Percentiles rank a stretch among this genome's conserved stretches.
These are phyloP conservation scores for Mollisiaceae sp. DNA, from an alignment of 2,329 filamentous ascomycete genomes.

Conservation along the genomic window DNA sequence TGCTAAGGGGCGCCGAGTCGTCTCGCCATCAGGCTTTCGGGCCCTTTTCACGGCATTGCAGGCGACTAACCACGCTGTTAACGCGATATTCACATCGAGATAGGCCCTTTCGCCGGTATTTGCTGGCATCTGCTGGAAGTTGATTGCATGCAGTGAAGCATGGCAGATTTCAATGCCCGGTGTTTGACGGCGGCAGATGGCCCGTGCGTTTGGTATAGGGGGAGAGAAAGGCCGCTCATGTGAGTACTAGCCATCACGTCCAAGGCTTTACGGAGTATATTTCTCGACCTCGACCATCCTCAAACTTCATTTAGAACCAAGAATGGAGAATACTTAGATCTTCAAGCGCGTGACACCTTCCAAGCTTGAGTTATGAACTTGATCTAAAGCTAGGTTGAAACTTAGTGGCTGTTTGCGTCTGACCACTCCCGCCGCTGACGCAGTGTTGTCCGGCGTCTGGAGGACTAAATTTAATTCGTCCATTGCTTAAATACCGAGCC, in stretches of 20 bases:
- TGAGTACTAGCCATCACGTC: background rate
- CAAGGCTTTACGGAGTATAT: background rate
- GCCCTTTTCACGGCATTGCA: background rate
- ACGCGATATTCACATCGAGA: conserved; percentile 12
- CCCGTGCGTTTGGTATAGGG: background rate
- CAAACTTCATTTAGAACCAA: background rate
- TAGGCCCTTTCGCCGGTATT: background rate
- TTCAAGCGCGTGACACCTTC: background rate
- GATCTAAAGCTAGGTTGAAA: conserved; percentile 2
- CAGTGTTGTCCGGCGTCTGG: background rate
- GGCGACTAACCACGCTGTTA: background rate
- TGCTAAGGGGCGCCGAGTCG: background rate
- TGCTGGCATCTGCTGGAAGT: background rate
- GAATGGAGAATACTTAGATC: background rate
- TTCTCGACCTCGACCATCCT: background rate
- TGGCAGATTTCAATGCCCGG: background rate
- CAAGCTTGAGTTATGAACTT: background rate
- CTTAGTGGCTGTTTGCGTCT: background rate
- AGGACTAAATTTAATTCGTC: background rate
- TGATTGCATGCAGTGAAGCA: background rate
- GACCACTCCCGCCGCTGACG: background rate
- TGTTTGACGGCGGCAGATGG: background rate
- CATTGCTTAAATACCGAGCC: background rate
- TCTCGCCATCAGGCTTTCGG: conserved; percentile 9
- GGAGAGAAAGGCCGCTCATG: background rate